Base-by-base conservation (phyloP, 2,329 filamentous ascomycete genomes). In the Leptosphaerulina australis region DNA sequence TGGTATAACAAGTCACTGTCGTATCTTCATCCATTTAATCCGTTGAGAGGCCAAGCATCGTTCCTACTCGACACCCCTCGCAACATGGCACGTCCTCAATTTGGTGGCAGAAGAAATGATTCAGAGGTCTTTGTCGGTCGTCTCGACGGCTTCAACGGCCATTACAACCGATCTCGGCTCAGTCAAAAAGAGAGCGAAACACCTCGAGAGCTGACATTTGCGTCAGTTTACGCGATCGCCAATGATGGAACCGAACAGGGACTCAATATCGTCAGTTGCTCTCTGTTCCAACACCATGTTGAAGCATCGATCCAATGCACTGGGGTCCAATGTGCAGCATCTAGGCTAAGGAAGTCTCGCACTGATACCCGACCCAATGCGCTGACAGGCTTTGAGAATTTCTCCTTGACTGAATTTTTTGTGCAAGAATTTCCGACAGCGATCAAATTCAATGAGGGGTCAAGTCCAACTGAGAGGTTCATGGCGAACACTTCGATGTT, bases 41-140 rank as follows among this genome's bases (percentile, higher is more conserved):
- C 39, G 15, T 20, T 21, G 3, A 26, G 51, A 4, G 11, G 21
- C 3, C 36, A 8, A 3, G n/a, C 41, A 1, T 61, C 58, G 0
- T 71, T 70, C 30, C 63, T 69, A 29, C 47, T 69, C 3, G 65
- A 69, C 15, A 69, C 64, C 0, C 54, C 55, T 24, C 50, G 48
- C 0, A 26, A 24, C 5, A 22, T 36, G 33, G 33, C 3, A 2
- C 18, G 11, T 14, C 17, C 9, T 20, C 3, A 21, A 2, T 9
- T 31, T 18, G 17, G n/a, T 10, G 15, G n/a, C 10, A 6, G 5
- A 15, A 5, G 3, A 25, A 14, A 21, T 1, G 28, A 31, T 11
- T 3, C 6, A 1, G 43, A 47, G 1, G 26, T 33, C 1, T 25
- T 37, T 8, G 4, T 58, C 2, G 54, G 55, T 2, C 63, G 63